A percentile compares a stretch with the other conserved stretches of the same genome.
Evolutionary conservation across 805 yeast species (phyloP).

Genomic region (Metschnikowia sp.): DNA sequence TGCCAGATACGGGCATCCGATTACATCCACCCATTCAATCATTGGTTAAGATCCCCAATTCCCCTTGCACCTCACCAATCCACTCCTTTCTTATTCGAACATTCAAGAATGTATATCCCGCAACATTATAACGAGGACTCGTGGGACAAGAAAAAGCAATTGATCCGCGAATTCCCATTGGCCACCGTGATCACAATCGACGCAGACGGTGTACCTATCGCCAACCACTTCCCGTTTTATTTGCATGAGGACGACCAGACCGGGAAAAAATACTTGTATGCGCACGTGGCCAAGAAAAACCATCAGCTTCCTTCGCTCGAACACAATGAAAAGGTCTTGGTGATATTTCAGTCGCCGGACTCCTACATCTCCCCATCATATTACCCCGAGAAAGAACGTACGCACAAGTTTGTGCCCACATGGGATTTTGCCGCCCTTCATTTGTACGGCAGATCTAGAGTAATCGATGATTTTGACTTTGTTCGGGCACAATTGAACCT

Average conservation of each 20-base stretch:
- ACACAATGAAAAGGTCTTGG: slow-evolving; percentile 38
- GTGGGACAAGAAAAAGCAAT: slow-evolving; percentile 36
- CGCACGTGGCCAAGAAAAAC: slow-evolving; percentile 54
- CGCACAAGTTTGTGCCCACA: slow-evolving; percentile 66
- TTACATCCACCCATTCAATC: not conserved
- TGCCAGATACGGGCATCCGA: not conserved
- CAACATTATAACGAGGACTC: slow-evolving; percentile 26
- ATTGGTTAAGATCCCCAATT: not conserved
- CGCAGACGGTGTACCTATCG: slow-evolving; percentile 40
- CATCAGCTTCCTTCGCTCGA: slow-evolving; percentile 46
- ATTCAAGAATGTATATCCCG: slow-evolving; percentile 37
- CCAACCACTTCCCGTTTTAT: slow-evolving; percentile 57
- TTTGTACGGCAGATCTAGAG: slow-evolving; percentile 47
- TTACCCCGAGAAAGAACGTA: slow-evolving; percentile 53
- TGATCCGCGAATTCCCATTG: slow-evolving; percentile 48
- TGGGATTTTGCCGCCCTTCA: slow-evolving; percentile 65
- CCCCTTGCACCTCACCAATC: too few species aligned
- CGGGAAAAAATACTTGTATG: slow-evolving; percentile 42
- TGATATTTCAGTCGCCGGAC: slow-evolving; percentile 51
- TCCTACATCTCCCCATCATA: slow-evolving; percentile 58
- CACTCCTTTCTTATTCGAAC: not conserved
- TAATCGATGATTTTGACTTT: slow-evolving; percentile 45
- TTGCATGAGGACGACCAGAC: slow-evolving; percentile 33
- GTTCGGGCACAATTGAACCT: slow-evolving; percentile 42
- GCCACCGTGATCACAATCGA: slow-evolving; percentile 46